Evolutionary conservation across 805 yeast species (phyloP).

Genomic region (Ogataea sp.): DNA sequence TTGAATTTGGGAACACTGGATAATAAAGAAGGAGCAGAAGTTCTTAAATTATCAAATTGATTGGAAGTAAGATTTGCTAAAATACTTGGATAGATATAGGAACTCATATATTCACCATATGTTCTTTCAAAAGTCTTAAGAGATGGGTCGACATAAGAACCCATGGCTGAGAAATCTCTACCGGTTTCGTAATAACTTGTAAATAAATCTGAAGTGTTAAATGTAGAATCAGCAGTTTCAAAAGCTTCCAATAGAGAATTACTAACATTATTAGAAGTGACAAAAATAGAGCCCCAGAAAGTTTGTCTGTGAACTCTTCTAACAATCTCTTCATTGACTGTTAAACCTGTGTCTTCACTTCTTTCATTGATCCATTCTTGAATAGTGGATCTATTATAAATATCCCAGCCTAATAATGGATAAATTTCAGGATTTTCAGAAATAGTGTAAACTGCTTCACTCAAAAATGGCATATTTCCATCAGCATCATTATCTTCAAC

Average conservation of each 20-base stretch:
- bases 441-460: conserved; percentile 20
- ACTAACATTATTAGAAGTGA: conserved; percentile 34
- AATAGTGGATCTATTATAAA: conserved; percentile 17
- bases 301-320: conserved; percentile 42
- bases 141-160: conserved; percentile 34
- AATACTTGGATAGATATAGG: conserved; percentile 17
- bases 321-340: conserved; percentile 30
- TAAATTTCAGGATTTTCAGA: conserved; percentile 7
- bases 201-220: conserved; percentile 18
- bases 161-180: conserved; percentile 48
- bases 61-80: conserved; percentile 19
- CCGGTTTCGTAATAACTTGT: conserved; percentile 48
- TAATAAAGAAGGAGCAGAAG: conserved; percentile 7
- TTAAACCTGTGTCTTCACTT: conserved; percentile 24
- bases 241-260: conserved; percentile 34
- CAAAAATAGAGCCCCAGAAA: conserved; percentile 58
- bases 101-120: conserved; percentile 15
- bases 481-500: conserved; percentile 19
- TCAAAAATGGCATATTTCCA: conserved; percentile 20
- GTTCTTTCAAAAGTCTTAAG: conserved; percentile 27
- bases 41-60: conserved; percentile 13
- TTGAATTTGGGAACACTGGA: conserved; percentile 13
- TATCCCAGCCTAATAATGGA: conserved; percentile 29
- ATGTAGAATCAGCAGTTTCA: conserved; percentile 22
- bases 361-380: conserved; percentile 22